Evolutionary conservation across 495 filamentous ascomycete genomes (phyloP), one percentile per base, ranked within the genome.

Genomic region (Penicillium cinerascens): DNA sequence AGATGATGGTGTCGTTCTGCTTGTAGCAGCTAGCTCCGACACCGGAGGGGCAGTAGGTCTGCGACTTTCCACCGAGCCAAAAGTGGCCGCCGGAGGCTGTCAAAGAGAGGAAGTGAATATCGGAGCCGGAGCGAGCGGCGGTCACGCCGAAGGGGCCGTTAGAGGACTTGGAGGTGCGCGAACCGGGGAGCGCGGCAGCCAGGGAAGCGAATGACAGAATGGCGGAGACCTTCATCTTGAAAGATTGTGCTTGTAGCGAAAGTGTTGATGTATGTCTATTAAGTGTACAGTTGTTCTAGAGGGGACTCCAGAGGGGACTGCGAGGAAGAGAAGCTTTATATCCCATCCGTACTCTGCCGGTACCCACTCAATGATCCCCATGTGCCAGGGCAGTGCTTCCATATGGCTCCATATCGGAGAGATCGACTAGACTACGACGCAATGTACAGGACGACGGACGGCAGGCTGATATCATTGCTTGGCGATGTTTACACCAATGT

Each of bases 51-150:
- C 63, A 71, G 56, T 64, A 68, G 15, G 65, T 61, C 22, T 56
- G 40, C 11, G 61, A 57, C 33, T 64, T 42, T 39, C 66, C 66
- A 4, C 69, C 70, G 40, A 73, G 57, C 45, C 51, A 73, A 64
- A 73, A 72, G 44, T 59, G 39, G 37, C 44, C 21, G 38, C 64
- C 67, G 25, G 58, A 55, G 26, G 70, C 70, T 29, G 59, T 70
- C 46, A 73, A 43, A 29, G 65, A 49, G 40, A 56, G 55, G 42
- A 65, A 52, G 49, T 73, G 67, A 46, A 72, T 62, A 22, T 64
- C 64, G 17, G 62, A 70, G 52, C 60, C 67, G 42, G 66, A 73
- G 44, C 58, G 68, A 42, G 61, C 60, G 40, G 70, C 60, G n/a
- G 61, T 63, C 35, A 69, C 59, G 33, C 55, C 29, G 51, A 70